Conservation (phyloP, 257 asterid species). For the Nicotiana paniculata region DNA sequence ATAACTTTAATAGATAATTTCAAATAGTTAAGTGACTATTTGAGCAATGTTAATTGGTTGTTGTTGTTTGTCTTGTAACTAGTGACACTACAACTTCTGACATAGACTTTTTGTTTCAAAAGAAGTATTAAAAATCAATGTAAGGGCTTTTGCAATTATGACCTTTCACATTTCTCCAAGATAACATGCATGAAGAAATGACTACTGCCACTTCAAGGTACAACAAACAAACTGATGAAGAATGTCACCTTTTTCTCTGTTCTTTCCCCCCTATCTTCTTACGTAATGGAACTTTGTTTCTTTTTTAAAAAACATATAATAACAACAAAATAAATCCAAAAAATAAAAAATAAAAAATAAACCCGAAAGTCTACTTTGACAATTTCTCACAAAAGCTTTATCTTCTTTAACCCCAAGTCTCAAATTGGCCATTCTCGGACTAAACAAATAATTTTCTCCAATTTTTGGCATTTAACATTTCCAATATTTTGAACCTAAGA, state of each 20-base stretch:
- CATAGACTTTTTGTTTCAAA: not conserved
- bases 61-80: not conserved
- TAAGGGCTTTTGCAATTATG: not conserved
- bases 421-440: too few species aligned
- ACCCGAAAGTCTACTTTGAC: not conserved
- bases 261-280: not conserved
- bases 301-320: not conserved
- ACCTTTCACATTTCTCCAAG: not conserved
- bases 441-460: too few species aligned
- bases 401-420: too few species aligned
- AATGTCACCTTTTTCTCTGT: not conserved
- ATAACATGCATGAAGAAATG: not conserved
- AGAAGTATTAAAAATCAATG: not conserved
- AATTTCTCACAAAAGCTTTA: too few species aligned
- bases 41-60: too few species aligned
- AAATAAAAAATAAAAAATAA: too few species aligned
- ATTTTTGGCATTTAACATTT: too few species aligned
- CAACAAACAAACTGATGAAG: not conserved
- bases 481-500: too few species aligned
- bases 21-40: too few species aligned
- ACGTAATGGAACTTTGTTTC: not conserved
- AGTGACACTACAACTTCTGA: not conserved
- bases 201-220: too few species aligned
- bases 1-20: too few species aligned
- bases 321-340: not conserved